Evolutionary conservation across 352 stramenopile genomes (phyloP), one percentile per base, ranked within the genome.

Genomic region (Pythium monospermum): DNA sequence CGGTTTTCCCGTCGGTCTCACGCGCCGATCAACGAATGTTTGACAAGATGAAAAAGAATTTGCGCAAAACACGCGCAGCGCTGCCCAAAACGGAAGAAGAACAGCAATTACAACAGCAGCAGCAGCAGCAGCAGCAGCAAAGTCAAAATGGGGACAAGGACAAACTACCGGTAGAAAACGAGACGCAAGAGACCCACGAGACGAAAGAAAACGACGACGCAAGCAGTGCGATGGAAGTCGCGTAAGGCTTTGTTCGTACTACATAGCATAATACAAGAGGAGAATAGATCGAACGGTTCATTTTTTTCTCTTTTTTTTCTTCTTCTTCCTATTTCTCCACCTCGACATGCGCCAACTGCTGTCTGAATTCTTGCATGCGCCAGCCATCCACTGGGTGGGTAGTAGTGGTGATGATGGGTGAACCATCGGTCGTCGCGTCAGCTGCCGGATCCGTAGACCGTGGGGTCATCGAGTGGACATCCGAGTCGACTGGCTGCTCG

Each of bases 21-120:
- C 74, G 76, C 49, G 75, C 83, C 2, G 82, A 94, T 28, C 83
- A 94, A 59, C 82, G 82, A 23, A 73, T 94, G 64, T 94, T 91
- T 68, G 81, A 94, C 47, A 84, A 83, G 37, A 94, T 94, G 83
- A 92, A 92, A 69, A 87, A 90, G 60, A 92, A 92, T 39, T 43
- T 94, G 59, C 76, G 83, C 23, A 84, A 80, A 50, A 77, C 79
- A 25, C 77, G 83, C 15, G 35, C 52, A 11, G 42, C 48, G 41
- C 48, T 67, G 6, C 33, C 47, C 22, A 45, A 55, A 19, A 19
- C 40, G 12, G 23, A 16, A 15, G 47, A 21, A 8, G 22, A 48
- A 12, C 16, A 5, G 6, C 13, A 33, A 5, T n/a, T n/a, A 19
- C 32, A 15, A 18, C 41, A 5, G 33, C 30, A 7, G 37, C 6